These are phyloP conservation scores for Fusarium denticulatum DNA, from an alignment of 2,329 filamentous ascomycete species.

Conservation along the genomic window DNA sequence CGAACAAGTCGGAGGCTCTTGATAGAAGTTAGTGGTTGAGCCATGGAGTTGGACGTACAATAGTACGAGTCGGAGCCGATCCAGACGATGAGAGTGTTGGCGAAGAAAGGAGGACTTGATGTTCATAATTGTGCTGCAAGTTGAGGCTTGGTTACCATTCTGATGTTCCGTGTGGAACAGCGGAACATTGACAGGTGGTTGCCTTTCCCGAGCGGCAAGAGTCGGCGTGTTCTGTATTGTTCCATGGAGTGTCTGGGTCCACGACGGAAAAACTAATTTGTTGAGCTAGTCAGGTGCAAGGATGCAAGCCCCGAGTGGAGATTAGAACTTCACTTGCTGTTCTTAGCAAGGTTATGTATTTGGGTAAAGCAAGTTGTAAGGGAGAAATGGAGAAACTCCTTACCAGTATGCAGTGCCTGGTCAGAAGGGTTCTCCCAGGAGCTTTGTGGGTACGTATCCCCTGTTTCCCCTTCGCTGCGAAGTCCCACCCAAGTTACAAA, in stretches of 20 bases:
- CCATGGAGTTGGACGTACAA: neutral
- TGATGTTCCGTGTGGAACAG: neutral
- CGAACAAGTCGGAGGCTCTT: neutral
- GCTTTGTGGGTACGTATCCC: too few relatives aligned
- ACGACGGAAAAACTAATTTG: neutral
- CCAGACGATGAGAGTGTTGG: neutral
- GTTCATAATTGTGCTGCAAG: neutral
- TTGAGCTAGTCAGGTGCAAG: too few relatives aligned
- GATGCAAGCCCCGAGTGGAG: too few relatives aligned
- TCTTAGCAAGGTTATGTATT: rapidly evolving
- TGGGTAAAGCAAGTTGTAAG: too few relatives aligned
- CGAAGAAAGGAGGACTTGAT: neutral
- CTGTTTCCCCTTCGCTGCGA: neutral
- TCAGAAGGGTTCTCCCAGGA: neutral
- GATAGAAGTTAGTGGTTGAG: neutral
- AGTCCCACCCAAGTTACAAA: neutral
- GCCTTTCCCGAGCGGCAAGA: neutral
- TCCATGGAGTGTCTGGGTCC: neutral
- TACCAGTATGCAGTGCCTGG: neutral
- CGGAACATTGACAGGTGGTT: neutral
- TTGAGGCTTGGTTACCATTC: neutral
- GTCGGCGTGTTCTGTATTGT: neutral
- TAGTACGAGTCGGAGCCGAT: neutral
- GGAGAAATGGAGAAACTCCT: too few relatives aligned
- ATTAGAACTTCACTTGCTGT: neutral